A percentile compares a stretch with the other conserved stretches of the same genome.
Conservation (phyloP, 805 yeast genomes). For the Brettanomyces custersianus region DNA sequence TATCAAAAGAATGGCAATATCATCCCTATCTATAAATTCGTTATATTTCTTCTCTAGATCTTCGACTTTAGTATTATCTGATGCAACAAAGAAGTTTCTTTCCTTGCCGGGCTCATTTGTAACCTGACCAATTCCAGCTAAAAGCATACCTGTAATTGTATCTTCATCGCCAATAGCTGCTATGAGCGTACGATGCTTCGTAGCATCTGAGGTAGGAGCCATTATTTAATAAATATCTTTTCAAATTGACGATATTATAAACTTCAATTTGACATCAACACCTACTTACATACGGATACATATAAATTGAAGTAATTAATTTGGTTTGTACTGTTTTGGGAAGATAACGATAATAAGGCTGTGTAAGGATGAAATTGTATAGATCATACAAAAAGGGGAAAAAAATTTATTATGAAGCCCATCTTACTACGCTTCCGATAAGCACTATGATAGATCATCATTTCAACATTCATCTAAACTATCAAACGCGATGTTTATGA, state of each 20-base stretch:
- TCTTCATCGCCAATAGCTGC: constrained; percentile 98
- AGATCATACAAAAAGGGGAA: no score
- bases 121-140: constrained; percentile 94
- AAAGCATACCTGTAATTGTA: constrained; percentile 87
- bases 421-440: no score
- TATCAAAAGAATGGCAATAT: constrained; percentile 85
- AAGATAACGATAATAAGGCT: no score
- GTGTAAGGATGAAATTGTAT: no score
- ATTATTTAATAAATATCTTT: background rate
- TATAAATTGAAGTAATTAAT: no score
- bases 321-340: no score
- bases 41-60: constrained; percentile 70
- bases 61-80: constrained; percentile 68
- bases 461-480: background rate
- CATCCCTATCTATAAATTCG: constrained; percentile 71
- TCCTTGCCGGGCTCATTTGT: constrained; percentile 50
- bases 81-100: constrained; percentile 75
- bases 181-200: constrained; percentile 61
- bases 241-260: no score
- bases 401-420: no score
- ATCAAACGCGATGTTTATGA: background rate
- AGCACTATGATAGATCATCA: background rate
- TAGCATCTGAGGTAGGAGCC: background rate
- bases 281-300: no score
- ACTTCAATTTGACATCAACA: no score